Percentiles rank a stretch among this genome's conserved stretches.
Evolutionary conservation across 768 basidiomycete genomes (phyloP).

Genomic region (Leccinum longicurvipes): DNA sequence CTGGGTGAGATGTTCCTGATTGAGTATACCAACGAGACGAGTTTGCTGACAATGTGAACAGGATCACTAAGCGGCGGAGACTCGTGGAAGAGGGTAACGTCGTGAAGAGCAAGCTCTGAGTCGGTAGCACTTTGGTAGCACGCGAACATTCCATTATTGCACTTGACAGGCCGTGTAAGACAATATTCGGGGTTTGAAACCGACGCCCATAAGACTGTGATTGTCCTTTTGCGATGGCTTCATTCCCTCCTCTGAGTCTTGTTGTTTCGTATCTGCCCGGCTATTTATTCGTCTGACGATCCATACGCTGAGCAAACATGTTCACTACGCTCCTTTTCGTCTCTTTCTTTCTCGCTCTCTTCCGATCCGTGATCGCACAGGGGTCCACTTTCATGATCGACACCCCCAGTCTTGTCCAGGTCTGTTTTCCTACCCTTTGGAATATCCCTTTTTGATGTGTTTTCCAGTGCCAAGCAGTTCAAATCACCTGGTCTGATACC

Average conservation of each 20-base stretch:
- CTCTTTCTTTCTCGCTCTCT: constrained; percentile 60
- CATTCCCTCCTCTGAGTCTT: not conserved
- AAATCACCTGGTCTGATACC: constrained; percentile 49
- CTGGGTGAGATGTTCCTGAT: constrained; percentile 55
- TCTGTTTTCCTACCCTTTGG: constrained; percentile 22
- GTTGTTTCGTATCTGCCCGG: constrained; percentile 14
- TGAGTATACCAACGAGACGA: not conserved
- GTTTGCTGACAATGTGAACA: constrained; percentile 7
- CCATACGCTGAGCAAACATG: constrained; percentile 44
- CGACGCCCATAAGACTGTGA: constrained; percentile 6
- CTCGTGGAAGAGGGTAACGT: constrained; percentile 24
- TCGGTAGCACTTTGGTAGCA: not conserved
- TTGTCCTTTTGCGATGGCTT: not conserved
- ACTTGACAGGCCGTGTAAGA: not conserved
- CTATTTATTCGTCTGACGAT: constrained; percentile 10
- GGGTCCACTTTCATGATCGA: constrained; percentile 43
- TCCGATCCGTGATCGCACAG: constrained; percentile 48
- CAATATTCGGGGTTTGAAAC: constrained; percentile 24
- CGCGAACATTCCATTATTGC: not conserved
- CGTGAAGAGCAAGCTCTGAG: constrained; percentile 29
- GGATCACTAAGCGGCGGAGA: constrained; percentile 32
- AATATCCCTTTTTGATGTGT: not conserved
- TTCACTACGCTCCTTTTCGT: constrained; percentile 74
- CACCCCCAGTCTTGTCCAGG: constrained; percentile 54
- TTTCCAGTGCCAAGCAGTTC: constrained; percentile 49